These are phyloP conservation scores for Saprolegnia parasitica DNA, from an alignment of 352 stramenopile genomes.

Conservation along the genomic window DNA sequence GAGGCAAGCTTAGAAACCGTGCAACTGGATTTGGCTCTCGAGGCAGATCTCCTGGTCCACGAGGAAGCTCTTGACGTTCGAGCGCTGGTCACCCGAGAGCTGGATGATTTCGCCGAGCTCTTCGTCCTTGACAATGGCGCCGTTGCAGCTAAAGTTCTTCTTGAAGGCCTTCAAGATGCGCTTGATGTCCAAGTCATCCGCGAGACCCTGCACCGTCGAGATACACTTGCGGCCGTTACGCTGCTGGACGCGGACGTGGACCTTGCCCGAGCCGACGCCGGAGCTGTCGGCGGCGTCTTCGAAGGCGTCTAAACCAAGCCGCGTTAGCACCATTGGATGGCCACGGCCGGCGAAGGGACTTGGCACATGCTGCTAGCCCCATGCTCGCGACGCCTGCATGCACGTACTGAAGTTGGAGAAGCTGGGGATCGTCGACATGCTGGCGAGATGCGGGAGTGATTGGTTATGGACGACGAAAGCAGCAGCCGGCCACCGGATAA, in stretches of 20 bases:
- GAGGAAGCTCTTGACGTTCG: slow-evolving; percentile 98
- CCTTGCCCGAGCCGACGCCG: slow-evolving; percentile 78
- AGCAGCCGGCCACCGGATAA: background rate
- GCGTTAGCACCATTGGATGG: background rate
- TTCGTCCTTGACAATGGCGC: slow-evolving; percentile 97
- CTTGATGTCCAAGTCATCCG: slow-evolving; percentile 98
- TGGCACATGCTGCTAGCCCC: no score
- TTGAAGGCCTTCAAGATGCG: slow-evolving; percentile 99
- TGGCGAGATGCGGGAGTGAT: background rate
- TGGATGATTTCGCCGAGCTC: slow-evolving; percentile 98
- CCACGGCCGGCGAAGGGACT: no score
- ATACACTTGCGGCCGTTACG: slow-evolving; percentile 99
- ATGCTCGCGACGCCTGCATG: background rate
- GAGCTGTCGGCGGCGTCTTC: slow-evolving; percentile 85
- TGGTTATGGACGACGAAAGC: background rate
- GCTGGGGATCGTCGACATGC: slow-evolving; percentile 23
- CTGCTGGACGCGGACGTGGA: slow-evolving; percentile 99
- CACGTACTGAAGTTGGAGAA: slow-evolving; percentile 28
- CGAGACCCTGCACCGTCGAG: slow-evolving; percentile 97
- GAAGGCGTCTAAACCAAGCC: slow-evolving; percentile 59
- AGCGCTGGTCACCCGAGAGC: slow-evolving; percentile 98
- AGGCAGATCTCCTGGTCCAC: slow-evolving; percentile 99
- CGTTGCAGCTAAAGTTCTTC: slow-evolving; percentile 99
- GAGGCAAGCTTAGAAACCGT: slow-evolving; percentile 91
- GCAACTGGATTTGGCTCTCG: slow-evolving; percentile 93